Conservation (phyloP, 352 stramenopile species). For the Globisporangium perplexum region DNA sequence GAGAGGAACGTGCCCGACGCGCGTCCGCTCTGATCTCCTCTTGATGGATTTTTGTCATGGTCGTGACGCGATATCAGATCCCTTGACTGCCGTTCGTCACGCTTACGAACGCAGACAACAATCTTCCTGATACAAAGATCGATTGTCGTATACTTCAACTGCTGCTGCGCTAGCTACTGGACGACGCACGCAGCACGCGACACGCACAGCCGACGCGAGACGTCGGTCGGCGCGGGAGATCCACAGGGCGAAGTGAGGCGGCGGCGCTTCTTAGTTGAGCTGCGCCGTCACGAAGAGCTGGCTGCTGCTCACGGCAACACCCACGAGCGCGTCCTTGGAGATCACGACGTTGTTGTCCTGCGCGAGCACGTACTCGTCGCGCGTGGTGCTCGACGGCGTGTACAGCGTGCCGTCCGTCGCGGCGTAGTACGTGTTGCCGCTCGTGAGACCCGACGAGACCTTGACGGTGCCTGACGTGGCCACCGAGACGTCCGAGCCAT, state of each 20-base stretch:
- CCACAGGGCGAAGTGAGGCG: too few relatives aligned
- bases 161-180: neutral
- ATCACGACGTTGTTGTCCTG: conserved; percentile 68
- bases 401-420: conserved; percentile 61
- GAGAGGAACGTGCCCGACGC: too few relatives aligned
- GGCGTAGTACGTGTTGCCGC: conserved; percentile 61
- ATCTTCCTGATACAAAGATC: neutral
- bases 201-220: neutral
- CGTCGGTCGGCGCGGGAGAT: neutral
- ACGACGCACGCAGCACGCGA: neutral
- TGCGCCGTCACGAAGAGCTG: conserved; percentile 49
- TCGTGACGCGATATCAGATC: neutral
- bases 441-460: conserved; percentile 25
- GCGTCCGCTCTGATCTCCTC: too few relatives aligned
- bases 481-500: conserved; percentile 45
- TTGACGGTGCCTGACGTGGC: conserved; percentile 60
- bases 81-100: neutral
- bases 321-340: conserved; percentile 70
- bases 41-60: too few relatives aligned
- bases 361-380: conserved; percentile 54
- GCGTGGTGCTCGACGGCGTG: conserved; percentile 34
- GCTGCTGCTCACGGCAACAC: conserved; percentile 52
- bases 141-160: neutral
- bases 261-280: conserved; percentile 2
- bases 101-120: neutral